Conservation (phyloP, 805 yeast species). For the Nakazawaea molendinolei region DNA sequence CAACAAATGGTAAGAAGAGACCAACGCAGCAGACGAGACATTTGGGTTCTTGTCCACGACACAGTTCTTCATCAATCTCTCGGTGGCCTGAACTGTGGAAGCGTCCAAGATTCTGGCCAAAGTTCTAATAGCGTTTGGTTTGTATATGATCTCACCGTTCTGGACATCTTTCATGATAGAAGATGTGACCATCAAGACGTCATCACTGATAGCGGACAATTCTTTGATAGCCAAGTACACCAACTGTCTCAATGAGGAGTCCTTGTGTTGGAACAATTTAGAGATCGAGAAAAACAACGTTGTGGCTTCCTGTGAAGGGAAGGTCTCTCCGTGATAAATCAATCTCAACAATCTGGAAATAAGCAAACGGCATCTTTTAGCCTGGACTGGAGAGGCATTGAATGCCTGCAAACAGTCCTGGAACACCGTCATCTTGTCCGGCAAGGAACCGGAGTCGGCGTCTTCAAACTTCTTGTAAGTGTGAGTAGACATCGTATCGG, state of each 20-base stretch:
- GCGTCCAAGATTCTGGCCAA: conserved; percentile 85
- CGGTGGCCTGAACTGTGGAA: conserved; percentile 87
- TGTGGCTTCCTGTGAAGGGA: conserved; percentile 86
- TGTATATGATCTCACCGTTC: conserved; percentile 75
- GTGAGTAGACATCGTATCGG: conserved; percentile 69
- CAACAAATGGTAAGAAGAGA: conserved; percentile 81
- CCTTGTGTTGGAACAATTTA: conserved; percentile 89
- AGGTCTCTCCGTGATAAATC: conserved; percentile 78
- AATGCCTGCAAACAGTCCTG: conserved; percentile 92
- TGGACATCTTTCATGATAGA: conserved; percentile 98
- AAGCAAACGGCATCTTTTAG: conserved; percentile 78
- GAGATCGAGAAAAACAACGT: conserved; percentile 89
- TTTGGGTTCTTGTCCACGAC: conserved; percentile 87
- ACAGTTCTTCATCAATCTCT: conserved; percentile 85
- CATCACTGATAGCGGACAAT: conserved; percentile 75
- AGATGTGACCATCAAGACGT: conserved; percentile 94
- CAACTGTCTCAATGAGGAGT: conserved; percentile 81
- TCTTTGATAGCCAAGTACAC: conserved; percentile 94
- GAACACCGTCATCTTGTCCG: conserved; percentile 95
- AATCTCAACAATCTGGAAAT: conserved; percentile 79
- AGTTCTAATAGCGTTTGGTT: conserved; percentile 93
- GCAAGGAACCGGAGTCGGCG: conserved; percentile 55
- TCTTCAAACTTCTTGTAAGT: conserved; percentile 83
- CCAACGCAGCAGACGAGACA: conserved; percentile 89
- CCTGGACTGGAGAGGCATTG: conserved; percentile 84